Evolutionary conservation across 768 basidiomycete species (phyloP).

Genomic region (Leucosporidium scottii): DNA sequence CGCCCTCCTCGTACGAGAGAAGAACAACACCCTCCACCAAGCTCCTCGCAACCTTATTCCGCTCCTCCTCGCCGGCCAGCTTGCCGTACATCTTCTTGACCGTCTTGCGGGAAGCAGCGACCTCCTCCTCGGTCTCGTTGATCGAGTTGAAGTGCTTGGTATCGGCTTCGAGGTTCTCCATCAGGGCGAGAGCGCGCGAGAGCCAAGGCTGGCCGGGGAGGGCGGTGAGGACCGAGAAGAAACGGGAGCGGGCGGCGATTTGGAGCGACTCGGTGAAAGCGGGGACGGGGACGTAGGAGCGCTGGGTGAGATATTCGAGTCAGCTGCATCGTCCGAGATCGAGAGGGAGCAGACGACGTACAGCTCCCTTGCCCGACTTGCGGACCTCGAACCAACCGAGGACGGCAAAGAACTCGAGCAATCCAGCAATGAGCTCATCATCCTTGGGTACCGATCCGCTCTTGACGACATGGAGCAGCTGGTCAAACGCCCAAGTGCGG

Average conservation of each 20-base stretch:
- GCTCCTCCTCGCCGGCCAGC: slow-evolving; percentile 7
- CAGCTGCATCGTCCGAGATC: too few relatives aligned
- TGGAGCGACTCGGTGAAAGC: slow-evolving; percentile 67
- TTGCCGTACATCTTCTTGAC: slow-evolving; percentile 33
- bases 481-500: slow-evolving; percentile 78
- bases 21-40: slow-evolving; percentile 51
- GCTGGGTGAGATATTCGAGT: slow-evolving; percentile 44
- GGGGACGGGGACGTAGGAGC: slow-evolving; percentile 58
- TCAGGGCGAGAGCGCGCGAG: slow-evolving; percentile 18
- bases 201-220: slow-evolving; percentile 47
- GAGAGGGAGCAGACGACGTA: neutral
- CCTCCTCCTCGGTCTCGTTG: slow-evolving; percentile 40
- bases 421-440: slow-evolving; percentile 64
- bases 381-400: slow-evolving; percentile 72
- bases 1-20: slow-evolving; percentile 61
- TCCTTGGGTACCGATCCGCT: slow-evolving; percentile 49
- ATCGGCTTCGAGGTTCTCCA: slow-evolving; percentile 33
- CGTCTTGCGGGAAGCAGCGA: slow-evolving; percentile 47
- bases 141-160: slow-evolving; percentile 30
- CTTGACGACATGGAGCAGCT: slow-evolving; percentile 72
- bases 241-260: slow-evolving; percentile 57
- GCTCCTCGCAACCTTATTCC: slow-evolving; percentile 12
- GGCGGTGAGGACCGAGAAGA: slow-evolving; percentile 67
- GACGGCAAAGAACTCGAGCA: slow-evolving; percentile 74
- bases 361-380: slow-evolving; percentile 61